Conservation (phyloP, 345 rosid genomes). For the Dovyalis caffra region DNA sequence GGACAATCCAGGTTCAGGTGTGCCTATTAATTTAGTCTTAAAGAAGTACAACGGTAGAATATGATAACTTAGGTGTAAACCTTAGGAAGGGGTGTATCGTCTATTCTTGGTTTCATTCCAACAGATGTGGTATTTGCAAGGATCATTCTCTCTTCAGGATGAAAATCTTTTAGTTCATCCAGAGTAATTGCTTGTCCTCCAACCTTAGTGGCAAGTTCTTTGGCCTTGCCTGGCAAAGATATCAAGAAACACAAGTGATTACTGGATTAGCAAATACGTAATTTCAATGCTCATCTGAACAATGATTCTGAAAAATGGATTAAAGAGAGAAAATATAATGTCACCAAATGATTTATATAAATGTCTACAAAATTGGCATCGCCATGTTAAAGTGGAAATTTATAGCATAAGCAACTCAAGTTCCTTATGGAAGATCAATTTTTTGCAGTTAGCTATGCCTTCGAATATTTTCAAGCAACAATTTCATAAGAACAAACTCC, state of each 20-base stretch:
- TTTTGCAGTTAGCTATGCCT: too few relatives aligned
- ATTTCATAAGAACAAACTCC: too few relatives aligned
- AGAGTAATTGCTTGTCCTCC: constrained; percentile 53
- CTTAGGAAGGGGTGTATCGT: constrained; percentile 51
- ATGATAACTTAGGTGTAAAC: constrained; percentile 19
- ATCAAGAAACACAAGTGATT: background rate
- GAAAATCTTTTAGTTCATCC: constrained; percentile 50
- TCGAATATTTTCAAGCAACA: too few relatives aligned
- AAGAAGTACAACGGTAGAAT: background rate
- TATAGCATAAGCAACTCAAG: background rate
- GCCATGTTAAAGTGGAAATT: background rate
- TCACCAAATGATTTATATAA: background rate
- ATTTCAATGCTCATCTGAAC: background rate
- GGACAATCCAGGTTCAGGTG: background rate
- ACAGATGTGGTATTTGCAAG: constrained; percentile 61
- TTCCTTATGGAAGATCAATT: too few relatives aligned
- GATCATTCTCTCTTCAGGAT: constrained; percentile 61
- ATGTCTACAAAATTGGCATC: too few relatives aligned
- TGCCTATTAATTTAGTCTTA: background rate
- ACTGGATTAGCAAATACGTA: background rate
- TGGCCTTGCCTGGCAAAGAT: constrained; percentile 40
- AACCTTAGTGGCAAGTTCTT: constrained; percentile 51
- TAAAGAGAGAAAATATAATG: background rate
- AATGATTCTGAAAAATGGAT: background rate
- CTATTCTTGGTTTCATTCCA: constrained; percentile 57